phyloP scores from a whole-genome alignment of 108 stramenopile genomes.

The Cyclostephanos tholiformis region DNA sequence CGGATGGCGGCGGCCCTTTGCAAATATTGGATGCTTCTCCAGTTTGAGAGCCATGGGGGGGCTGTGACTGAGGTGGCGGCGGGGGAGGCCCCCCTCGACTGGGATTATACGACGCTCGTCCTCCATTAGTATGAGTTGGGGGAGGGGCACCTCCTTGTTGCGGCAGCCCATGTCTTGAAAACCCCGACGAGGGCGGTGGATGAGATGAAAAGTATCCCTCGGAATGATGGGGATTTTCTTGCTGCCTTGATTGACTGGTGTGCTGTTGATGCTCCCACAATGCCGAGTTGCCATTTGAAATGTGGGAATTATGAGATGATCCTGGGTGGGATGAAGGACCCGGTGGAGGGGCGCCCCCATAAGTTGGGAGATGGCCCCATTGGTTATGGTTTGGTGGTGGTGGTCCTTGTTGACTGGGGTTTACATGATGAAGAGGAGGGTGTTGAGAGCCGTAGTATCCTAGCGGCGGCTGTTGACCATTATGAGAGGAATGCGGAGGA shows the following conservation, averaged over 20 bases:
- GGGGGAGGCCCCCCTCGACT: background rate
- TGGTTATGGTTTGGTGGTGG: conserved; percentile 14
- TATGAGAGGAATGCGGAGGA: no score
- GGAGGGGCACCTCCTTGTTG: conserved; percentile 29
- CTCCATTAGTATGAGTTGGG: conserved; percentile 8
- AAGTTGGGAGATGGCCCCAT: conserved; percentile 21
- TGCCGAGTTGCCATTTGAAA: conserved; percentile 1
- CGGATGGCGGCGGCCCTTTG: conserved; percentile 28
- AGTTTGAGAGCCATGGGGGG: conserved; percentile 4
- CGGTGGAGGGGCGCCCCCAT: background rate
- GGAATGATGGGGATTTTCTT: conserved; percentile 16
- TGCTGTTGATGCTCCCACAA: conserved; percentile 27
- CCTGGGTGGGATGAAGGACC: conserved; percentile 6
- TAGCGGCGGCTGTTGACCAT: conserved; percentile 15
- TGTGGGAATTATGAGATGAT: conserved; percentile 14
- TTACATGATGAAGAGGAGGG: conserved; percentile 30
- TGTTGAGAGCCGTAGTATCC: conserved; percentile 30
- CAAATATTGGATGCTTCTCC: conserved; percentile 12
- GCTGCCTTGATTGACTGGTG: conserved; percentile 10
- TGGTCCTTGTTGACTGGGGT: conserved; percentile 14
- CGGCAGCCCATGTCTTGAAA: conserved; percentile 40
- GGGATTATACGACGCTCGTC: conserved; percentile 20
- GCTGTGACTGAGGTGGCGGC: conserved; percentile 9
- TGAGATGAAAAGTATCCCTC: conserved; percentile 34
- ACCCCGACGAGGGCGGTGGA: conserved; percentile 16